Conservation (phyloP, 192 early-diverging fungal species). For the Gonapodya prolifera region DNA sequence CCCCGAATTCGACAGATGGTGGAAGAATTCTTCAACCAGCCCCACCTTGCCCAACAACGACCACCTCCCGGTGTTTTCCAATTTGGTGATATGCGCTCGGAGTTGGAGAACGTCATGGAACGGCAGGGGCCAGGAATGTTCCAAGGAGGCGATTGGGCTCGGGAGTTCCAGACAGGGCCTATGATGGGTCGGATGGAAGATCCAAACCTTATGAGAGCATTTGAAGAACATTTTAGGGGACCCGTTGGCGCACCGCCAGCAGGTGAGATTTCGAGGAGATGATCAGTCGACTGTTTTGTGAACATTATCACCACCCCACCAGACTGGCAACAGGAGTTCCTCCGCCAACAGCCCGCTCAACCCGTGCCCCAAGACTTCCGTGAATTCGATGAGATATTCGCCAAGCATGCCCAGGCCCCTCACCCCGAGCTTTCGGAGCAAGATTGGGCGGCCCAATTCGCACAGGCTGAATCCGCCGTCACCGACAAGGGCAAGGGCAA, state of each 20-base stretch:
- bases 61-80: neutral
- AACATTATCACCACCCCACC: neutral
- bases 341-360: neutral
- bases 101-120: constrained; percentile 3
- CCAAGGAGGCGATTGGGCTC: neutral
- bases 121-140: neutral
- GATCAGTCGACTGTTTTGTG: too few relatives aligned
- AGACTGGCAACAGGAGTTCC: constrained; percentile 1
- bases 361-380: constrained; percentile 4
- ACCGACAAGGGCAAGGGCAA: constrained; percentile 3
- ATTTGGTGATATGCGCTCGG: neutral
- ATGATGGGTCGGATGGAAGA: neutral
- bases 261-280: neutral
- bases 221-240: neutral
- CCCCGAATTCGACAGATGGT: too few relatives aligned
- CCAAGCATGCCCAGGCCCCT: neutral
- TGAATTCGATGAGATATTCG: neutral
- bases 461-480: neutral
- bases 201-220: neutral
- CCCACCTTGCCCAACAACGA: neutral
- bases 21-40: constrained; percentile 5
- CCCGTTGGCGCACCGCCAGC: neutral
- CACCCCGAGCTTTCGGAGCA: neutral
- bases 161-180: neutral
- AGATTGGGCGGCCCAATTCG: constrained; percentile 5